Percentiles rank a stretch among this genome's conserved stretches.
These are phyloP conservation scores for Pestalotiopsis sp. DNA, from an alignment of 2,329 filamentous ascomycete genomes.

Conservation along the genomic window DNA sequence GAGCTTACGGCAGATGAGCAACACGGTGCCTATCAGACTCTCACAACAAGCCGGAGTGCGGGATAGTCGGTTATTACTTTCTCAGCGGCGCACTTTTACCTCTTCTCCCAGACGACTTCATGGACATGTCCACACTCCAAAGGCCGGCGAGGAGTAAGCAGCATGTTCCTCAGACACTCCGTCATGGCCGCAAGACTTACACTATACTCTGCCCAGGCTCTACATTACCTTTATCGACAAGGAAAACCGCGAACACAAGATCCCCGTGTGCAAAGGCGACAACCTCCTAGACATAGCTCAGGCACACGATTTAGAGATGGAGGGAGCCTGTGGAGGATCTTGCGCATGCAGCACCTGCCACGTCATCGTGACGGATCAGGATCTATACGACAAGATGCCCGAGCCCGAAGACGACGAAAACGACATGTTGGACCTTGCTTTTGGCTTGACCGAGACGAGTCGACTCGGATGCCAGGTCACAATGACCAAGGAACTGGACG, in stretches of 20 bases:
- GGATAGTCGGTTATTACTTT: not conserved
- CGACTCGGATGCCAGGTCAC: constrained; percentile 86
- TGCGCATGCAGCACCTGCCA: constrained; percentile 95
- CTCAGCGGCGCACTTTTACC: constrained; percentile 61
- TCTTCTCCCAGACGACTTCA: constrained; percentile 64
- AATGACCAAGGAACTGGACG: constrained; percentile 90
- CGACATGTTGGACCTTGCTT: constrained; percentile 89
- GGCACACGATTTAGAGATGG: constrained; percentile 95
- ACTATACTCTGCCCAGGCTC: constrained; percentile 54
- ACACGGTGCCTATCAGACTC: not conserved
- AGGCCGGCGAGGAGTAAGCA: constrained; percentile 87
- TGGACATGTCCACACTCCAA: constrained; percentile 81
- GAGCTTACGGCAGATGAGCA: constrained; percentile 13
- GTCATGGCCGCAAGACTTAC: not conserved
- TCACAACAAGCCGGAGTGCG: not conserved
- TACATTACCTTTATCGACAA: constrained; percentile 82
- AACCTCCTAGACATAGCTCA: constrained; percentile 96
- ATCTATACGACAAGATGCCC: constrained; percentile 76
- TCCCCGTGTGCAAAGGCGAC: constrained; percentile 83
- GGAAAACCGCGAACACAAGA: constrained; percentile 69
- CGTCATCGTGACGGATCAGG: constrained; percentile 77
- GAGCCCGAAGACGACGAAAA: constrained; percentile 82
- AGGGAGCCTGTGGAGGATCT: constrained; percentile 93
- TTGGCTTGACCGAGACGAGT: constrained; percentile 84
- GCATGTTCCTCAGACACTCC: constrained; percentile 1